phyloP scores from a whole-genome alignment of 768 basidiomycete species.

The Lactifluus pinguis region DNA sequence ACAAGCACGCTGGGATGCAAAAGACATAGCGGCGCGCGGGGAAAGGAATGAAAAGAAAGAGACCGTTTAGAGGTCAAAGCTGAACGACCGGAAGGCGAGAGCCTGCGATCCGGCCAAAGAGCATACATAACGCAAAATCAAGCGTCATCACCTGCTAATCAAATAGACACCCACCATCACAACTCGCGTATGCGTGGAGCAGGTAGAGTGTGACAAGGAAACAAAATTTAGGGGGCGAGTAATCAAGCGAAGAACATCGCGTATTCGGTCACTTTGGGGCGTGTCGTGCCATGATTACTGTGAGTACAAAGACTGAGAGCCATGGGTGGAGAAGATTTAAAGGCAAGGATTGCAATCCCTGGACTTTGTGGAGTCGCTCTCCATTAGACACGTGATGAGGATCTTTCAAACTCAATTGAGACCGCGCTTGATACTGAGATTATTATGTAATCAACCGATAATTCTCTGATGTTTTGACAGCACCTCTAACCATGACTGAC shows the following conservation, averaged over 20 bases:
- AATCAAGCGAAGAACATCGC: not conserved
- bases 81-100: not conserved
- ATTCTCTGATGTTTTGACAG: too few species aligned
- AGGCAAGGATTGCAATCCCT: not conserved
- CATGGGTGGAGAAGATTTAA: not conserved
- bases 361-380: not conserved
- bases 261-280: not conserved
- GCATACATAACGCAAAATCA: not conserved
- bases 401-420: too few species aligned
- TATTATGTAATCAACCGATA: too few species aligned
- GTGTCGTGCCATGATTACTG: not conserved
- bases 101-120: not conserved
- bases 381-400: slow-evolving; percentile 1
- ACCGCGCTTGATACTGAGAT: too few species aligned
- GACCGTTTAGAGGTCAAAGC: not conserved
- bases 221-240: not conserved
- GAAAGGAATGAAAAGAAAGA: not conserved
- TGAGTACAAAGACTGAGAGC: not conserved
- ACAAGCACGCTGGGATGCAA: not conserved
- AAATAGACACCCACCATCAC: not conserved
- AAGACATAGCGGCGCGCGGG: not conserved
- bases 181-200: not conserved
- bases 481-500: not conserved
- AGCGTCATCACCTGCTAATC: not conserved
- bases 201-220: not conserved